Base-by-base conservation (phyloP, 352 stramenopile species). In the Pythium plurisporium region DNA sequence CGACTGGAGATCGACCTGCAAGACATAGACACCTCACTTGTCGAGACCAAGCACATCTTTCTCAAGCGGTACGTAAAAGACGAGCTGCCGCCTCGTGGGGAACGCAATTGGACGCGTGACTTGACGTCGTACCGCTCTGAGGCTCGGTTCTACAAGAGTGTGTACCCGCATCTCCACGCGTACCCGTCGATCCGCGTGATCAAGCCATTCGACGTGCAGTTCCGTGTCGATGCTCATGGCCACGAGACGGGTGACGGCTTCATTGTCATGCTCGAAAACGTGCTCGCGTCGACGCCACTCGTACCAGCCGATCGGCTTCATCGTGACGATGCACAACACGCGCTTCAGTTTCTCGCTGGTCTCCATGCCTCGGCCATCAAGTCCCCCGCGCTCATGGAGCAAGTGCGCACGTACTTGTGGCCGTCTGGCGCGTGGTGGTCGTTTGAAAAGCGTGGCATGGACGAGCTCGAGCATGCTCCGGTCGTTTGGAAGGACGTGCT, bases 101-200 rank as follows among this genome's bases (percentile, higher is more conserved):
- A 44, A 14, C 59, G 65, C 38, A 65, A 87, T 47, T 90, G 79
- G 79, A 58, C 59, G 26, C 72, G 79, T 15, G 77, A 90, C 48
- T 49, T 90, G 23, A 59, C 56, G 17, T 90, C 79, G 3, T 90
- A 90, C 56, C 72, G 63, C 23, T 79, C 64, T 4, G 79, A 90
- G 47, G 65, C 67, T 8, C 71, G 61, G 7, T 86, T 89, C 57
- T 89, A 89, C 59, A 62, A 63, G n/a, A 65, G 65, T 27, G 70
- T 77, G 25, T 70, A 80, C 44, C 54, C 52, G 11, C 59, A 53
- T 20, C 50, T 90, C 14, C 22, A 40, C 12, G 31, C 64, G 20
- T 31, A 54, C 10, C 52, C 44, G 4, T 46, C 55, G 31, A 76
- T 90, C 22, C 38, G 45, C 33, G 46, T 90, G n/a, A 69, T 89